Conservation (phyloP, 2,329 filamentous ascomycete species). For the Aspergillus sp. region DNA sequence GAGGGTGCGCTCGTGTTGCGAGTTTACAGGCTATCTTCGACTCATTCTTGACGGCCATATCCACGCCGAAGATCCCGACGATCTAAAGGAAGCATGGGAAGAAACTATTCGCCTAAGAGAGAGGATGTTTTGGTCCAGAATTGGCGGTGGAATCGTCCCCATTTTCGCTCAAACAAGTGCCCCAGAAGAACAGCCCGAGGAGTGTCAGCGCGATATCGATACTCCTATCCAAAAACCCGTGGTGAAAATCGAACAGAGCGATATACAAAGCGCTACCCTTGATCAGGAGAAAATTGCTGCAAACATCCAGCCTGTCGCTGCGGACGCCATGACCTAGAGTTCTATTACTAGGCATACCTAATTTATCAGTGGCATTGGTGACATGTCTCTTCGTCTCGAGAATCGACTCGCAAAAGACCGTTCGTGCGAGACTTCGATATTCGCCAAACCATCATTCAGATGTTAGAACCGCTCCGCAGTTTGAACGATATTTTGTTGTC, state of each 20-base stretch:
- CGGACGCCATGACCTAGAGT: background rate
- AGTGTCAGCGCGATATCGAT: conserved; percentile 9
- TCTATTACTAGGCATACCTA: background rate
- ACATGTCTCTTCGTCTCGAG: background rate
- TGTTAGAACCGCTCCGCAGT: background rate
- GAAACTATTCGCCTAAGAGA: conserved; percentile 87
- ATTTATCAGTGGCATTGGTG: background rate
- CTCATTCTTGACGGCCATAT: conserved; percentile 93
- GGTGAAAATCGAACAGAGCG: conserved; percentile 2
- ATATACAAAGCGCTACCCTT: conserved; percentile 1
- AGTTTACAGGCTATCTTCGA: conserved; percentile 86
- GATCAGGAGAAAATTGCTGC: conserved; percentile 7
- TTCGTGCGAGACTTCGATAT: background rate
- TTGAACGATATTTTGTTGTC: too few species aligned
- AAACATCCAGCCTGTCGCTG: background rate
- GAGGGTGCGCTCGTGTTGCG: conserved; percentile 82
- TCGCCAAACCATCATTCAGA: background rate
- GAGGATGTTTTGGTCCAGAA: conserved; percentile 94
- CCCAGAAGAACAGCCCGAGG: conserved; percentile 2
- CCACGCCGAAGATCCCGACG: conserved; percentile 77
- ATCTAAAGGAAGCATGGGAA: conserved; percentile 89
- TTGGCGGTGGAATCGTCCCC: conserved; percentile 88
- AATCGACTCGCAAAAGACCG: background rate
- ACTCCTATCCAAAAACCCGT: conserved; percentile 1
- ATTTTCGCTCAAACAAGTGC: conserved; percentile 40